Conservation (phyloP, 2,329 filamentous ascomycete genomes). For the Ophiostoma himal-ulmi region DNA sequence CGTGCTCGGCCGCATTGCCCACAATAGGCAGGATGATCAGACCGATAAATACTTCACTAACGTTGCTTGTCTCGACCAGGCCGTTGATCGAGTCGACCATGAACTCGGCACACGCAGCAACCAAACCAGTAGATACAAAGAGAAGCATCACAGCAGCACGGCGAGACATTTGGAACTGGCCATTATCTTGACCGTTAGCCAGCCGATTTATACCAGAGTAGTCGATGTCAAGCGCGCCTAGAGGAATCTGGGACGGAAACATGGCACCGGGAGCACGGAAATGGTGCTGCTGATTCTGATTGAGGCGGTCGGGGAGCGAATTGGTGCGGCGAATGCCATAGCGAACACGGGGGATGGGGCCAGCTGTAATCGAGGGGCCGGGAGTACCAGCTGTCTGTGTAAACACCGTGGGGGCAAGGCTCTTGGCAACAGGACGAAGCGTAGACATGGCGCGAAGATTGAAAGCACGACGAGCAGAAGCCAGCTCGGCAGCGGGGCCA, state of each 20-base stretch:
- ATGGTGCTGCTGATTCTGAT: slow-evolving; percentile 39
- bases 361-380: slow-evolving; percentile 32
- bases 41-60: slow-evolving; percentile 64
- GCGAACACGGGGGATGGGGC: slow-evolving; percentile 51
- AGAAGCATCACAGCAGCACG: slow-evolving; percentile 55
- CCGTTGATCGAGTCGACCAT: slow-evolving; percentile 62
- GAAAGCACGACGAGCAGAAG: slow-evolving; percentile 44
- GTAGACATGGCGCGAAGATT: slow-evolving; percentile 57
- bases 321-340: slow-evolving; percentile 67
- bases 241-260: slow-evolving; percentile 44
- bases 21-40: slow-evolving; percentile 68
- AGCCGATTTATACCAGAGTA: not conserved
- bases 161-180: slow-evolving; percentile 45
- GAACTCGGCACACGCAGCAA: slow-evolving; percentile 64
- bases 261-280: slow-evolving; percentile 46
- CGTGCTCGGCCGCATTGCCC: slow-evolving; percentile 67
- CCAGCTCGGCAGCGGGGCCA: slow-evolving; percentile 30
- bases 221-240: slow-evolving; percentile 33
- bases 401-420: slow-evolving; percentile 67
- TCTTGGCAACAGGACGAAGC: slow-evolving; percentile 57
- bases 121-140: slow-evolving; percentile 57
- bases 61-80: slow-evolving; percentile 49
- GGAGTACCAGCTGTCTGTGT: slow-evolving; percentile 39
- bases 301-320: slow-evolving; percentile 65
- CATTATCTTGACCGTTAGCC: slow-evolving; percentile 28